These are phyloP conservation scores for Galerina sulciceps DNA, from an alignment of 768 basidiomycete genomes.

Conservation along the genomic window DNA sequence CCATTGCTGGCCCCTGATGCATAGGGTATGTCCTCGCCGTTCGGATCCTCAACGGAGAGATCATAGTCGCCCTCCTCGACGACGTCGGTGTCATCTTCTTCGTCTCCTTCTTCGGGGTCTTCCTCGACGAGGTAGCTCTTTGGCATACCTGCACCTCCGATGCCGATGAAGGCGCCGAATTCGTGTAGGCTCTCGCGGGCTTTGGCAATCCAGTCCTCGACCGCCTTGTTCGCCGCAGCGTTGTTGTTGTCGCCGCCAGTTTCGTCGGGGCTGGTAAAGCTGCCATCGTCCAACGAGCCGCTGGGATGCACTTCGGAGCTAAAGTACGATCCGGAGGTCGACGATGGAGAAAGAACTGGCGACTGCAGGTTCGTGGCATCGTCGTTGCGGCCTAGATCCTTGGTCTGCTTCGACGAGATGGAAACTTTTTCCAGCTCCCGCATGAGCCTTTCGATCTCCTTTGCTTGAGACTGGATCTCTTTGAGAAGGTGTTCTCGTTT, in stretches of 20 bases:
- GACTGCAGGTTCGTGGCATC: constrained; percentile 33
- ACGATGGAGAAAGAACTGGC: constrained; percentile 42
- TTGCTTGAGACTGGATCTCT: constrained; percentile 75
- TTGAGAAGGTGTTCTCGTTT: constrained; percentile 83
- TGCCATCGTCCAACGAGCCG: constrained; percentile 11
- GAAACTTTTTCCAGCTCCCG: constrained; percentile 55
- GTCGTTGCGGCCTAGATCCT: constrained; percentile 18
- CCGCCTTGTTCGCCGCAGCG: constrained; percentile 53
- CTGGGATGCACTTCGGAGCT: constrained; percentile 27
- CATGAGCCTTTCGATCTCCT: constrained; percentile 75
- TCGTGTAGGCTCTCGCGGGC: constrained; percentile 71
- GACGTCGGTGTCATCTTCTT: too few relatives aligned
- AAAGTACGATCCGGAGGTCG: constrained; percentile 32
- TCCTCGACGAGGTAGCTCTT: constrained; percentile 53
- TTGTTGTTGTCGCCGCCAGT: constrained; percentile 31
- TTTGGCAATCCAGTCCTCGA: constrained; percentile 79
- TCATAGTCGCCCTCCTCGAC: constrained; percentile 27
- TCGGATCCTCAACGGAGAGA: constrained; percentile 45
- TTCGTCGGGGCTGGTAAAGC: neutral
- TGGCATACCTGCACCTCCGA: constrained; percentile 59
- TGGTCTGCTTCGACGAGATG: constrained; percentile 14
- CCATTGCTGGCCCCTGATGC: constrained; percentile 10
- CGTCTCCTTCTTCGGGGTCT: constrained; percentile 38
- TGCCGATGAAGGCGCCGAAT: constrained; percentile 68
- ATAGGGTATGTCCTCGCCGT: constrained; percentile 38